Percentiles rank a stretch among this genome's conserved stretches.
phyloP scores from a whole-genome alignment of 305 asterid genomes.

The Fraxinus greggii region DNA sequence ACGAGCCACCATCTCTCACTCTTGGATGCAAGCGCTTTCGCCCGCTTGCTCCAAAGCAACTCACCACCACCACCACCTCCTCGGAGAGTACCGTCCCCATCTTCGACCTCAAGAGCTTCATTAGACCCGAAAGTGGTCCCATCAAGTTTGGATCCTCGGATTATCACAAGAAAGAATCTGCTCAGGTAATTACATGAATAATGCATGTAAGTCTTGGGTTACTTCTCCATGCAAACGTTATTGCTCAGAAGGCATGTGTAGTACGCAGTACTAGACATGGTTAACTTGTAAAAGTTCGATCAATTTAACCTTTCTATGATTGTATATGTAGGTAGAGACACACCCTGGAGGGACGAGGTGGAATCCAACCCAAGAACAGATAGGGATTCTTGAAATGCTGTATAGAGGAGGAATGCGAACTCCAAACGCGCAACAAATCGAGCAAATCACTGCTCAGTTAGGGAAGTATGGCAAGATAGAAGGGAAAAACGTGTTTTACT shows the following conservation, averaged over 20 bases:
- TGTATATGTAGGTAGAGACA: constrained; percentile 43
- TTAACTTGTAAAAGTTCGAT: neutral
- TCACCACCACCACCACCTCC: neutral
- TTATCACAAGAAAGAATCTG: constrained; percentile 45
- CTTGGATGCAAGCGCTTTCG: constrained; percentile 85
- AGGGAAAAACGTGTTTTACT: constrained; percentile 92
- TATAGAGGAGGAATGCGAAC: constrained; percentile 85
- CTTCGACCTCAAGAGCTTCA: constrained; percentile 81
- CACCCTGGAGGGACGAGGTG: constrained; percentile 85
- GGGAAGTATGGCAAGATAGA: constrained; percentile 75
- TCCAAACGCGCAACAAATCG: constrained; percentile 84
- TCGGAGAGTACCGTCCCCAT: constrained; percentile 2
- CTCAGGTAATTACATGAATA: constrained; percentile 42
- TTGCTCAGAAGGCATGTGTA: neutral
- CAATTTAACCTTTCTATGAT: neutral
- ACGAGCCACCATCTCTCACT: constrained; percentile 61
- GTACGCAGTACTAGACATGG: neutral
- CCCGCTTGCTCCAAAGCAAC: constrained; percentile 68
- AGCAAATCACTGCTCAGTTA: constrained; percentile 71
- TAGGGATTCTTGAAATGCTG: constrained; percentile 82
- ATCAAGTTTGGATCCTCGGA: constrained; percentile 49
- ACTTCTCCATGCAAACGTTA: neutral
- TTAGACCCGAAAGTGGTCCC: constrained; percentile 63
- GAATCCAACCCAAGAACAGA: constrained; percentile 95
- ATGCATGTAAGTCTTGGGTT: neutral